Evolutionary conservation across 768 basidiomycete species (phyloP).

Genomic region (Scleroderma citrinum): DNA sequence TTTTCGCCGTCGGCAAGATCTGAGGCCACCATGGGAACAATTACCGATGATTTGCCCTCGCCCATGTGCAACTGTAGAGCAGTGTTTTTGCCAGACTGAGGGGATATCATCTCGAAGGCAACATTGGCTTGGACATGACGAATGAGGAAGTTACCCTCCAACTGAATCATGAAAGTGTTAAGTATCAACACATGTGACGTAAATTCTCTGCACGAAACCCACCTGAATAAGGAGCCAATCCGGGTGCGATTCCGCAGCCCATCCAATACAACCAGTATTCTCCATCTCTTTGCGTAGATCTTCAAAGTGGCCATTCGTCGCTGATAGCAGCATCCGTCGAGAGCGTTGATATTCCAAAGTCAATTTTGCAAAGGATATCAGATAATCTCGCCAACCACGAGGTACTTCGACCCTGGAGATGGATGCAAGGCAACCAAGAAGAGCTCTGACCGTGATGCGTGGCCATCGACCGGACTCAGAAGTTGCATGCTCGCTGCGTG

Average conservation of each 20-base stretch:
- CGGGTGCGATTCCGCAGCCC: too few species aligned
- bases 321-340: background rate
- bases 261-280: too few species aligned
- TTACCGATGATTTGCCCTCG: conserved; percentile 47
- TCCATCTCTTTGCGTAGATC: too few species aligned
- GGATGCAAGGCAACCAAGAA: background rate
- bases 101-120: conserved; percentile 43
- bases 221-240: too few species aligned
- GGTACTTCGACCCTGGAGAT: background rate
- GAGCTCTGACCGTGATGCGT: background rate
- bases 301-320: too few species aligned
- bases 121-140: conserved; percentile 39
- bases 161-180: conserved; percentile 19
- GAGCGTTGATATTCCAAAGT: background rate
- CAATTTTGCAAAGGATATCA: background rate
- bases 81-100: conserved; percentile 30
- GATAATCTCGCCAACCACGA: background rate
- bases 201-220: too few species aligned
- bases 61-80: conserved; percentile 53
- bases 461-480: background rate
- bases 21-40: conserved; percentile 39
- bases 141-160: conserved; percentile 39
- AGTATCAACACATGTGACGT: background rate
- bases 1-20: conserved; percentile 38
- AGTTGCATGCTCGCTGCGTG: background rate